phyloP scores from a whole-genome alignment of 306 rosid genomes.

The Cyclanthera cordifolia region DNA sequence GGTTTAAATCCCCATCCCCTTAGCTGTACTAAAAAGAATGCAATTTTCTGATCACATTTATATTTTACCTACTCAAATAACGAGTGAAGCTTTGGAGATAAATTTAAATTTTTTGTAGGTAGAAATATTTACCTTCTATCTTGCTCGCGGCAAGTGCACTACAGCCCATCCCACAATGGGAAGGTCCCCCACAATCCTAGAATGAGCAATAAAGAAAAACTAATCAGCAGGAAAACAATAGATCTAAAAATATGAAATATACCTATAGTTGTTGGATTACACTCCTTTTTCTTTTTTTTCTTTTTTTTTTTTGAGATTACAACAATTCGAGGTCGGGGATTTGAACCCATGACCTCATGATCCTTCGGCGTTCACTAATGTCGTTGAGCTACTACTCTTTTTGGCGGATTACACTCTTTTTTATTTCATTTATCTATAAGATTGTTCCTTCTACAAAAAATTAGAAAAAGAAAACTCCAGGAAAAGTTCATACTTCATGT shows the following conservation, averaged over 20 bases:
- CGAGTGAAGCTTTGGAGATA: not conserved
- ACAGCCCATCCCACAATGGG: conserved; percentile 72
- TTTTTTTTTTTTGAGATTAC: too few relatives aligned
- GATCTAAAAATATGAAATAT: not conserved
- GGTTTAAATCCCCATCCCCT: not conserved
- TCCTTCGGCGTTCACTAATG: too few relatives aligned
- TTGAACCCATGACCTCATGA: too few relatives aligned
- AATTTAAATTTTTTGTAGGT: not conserved
- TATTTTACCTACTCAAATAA: not conserved
- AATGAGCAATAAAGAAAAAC: conserved; percentile 18
- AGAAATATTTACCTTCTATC: conserved; percentile 40
- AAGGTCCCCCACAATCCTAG: conserved; percentile 84
- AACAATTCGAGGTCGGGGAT: too few relatives aligned
- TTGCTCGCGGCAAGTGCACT: conserved; percentile 60
- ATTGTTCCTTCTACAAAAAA: not conserved
- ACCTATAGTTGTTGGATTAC: too few relatives aligned
- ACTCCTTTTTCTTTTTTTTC: too few relatives aligned
- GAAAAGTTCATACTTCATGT: not conserved
- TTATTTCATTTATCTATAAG: too few relatives aligned
- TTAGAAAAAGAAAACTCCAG: conserved; percentile 1
- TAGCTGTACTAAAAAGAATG: not conserved
- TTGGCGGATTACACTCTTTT: too few relatives aligned
- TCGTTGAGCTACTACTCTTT: too few relatives aligned
- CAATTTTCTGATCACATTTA: not conserved
- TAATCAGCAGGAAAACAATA: conserved; percentile 12